Base-by-base conservation (phyloP, 139 green algal species). In the Chlamydomonas sp. region DNA sequence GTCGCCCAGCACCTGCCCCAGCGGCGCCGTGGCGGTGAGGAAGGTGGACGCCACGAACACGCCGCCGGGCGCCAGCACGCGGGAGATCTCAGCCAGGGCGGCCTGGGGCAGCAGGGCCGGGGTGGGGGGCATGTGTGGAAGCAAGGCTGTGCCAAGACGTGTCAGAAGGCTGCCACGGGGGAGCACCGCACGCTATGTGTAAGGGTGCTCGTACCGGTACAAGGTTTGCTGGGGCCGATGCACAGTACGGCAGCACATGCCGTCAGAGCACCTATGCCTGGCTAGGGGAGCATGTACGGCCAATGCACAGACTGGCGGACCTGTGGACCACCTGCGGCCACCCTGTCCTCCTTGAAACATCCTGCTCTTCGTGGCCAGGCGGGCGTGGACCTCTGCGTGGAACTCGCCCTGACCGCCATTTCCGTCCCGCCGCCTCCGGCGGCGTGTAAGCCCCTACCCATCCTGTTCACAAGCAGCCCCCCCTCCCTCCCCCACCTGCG, bases 41-140 rank as follows among this genome's bases (percentile, higher is more conserved):
- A 99, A 98, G 0, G 97, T 99, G 17, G 94, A 96, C 1, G 91
- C 97, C 2, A 99, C 97, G 94, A 99, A 99, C 61, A 98, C 92
- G 60, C 97, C 97, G 3, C 97, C 97, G 3, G 97, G 97, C n/a
- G 91, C 88, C 89, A 99, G 89, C 83, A 99, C 96, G 4, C 97
- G 90, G 63, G 86, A 94, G 78, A 99, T 98, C 91, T 99, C 97
- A 14, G 96, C 96, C 74, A 99, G 79, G 2, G 93, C 93, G 2
- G 90, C 86, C 89, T 94, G 83, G 14, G 67, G n/a, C n/a, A 14
- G 83, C 18, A 82, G 17, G 60, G 5, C 9, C 60, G 4, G 12
- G 77, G 78, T 1, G 80, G 8, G 57, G 49, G n/a, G 82, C 14
- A 63, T 4, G 59, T 49, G 31, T 49, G 31, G 31, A 49, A 49